These are phyloP conservation scores for Piedraia hortae DNA, from an alignment of 2,329 filamentous ascomycete genomes.

Conservation along the genomic window DNA sequence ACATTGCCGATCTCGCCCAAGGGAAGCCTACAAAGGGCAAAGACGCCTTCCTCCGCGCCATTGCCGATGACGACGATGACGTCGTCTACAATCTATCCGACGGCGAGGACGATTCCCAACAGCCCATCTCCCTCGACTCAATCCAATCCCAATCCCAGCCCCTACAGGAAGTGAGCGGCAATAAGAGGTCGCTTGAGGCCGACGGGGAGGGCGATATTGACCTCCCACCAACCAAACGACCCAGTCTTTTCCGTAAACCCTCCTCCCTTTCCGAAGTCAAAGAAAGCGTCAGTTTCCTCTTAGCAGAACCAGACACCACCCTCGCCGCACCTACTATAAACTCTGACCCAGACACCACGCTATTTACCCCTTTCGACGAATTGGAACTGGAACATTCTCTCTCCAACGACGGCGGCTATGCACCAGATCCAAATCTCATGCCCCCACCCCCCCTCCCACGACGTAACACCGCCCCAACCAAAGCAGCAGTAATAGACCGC, in stretches of 20 bases:
- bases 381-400: constrained; percentile 12
- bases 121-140: constrained; percentile 11
- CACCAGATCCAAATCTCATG: constrained; percentile 7
- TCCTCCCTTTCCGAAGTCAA: constrained; percentile 55
- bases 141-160: constrained; percentile 4
- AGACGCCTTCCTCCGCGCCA: constrained; percentile 65
- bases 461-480: constrained; percentile 14
- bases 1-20: constrained; percentile 48
- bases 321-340: constrained; percentile 14
- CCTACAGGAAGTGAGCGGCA: constrained; percentile 9
- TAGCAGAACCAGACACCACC: constrained; percentile 30
- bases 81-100: constrained; percentile 34
- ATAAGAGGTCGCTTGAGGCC: constrained; percentile 7
- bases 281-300: constrained; percentile 54
- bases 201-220: constrained; percentile 1
- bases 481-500: constrained; percentile 36
- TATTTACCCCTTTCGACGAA: constrained; percentile 24
- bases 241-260: constrained; percentile 29
- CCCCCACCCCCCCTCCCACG: constrained; percentile 16
- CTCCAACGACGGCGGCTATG: constrained; percentile 11
- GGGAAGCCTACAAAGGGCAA: constrained; percentile 32
- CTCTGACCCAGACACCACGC: constrained; percentile 14
- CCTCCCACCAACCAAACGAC: constrained; percentile 9
- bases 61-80: constrained; percentile 42
- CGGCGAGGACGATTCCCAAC: constrained; percentile 20